Evolutionary conservation across 2,329 filamentous ascomycete genomes (phyloP).

Genomic region (Aspergillus brunneoviolaceus): DNA sequence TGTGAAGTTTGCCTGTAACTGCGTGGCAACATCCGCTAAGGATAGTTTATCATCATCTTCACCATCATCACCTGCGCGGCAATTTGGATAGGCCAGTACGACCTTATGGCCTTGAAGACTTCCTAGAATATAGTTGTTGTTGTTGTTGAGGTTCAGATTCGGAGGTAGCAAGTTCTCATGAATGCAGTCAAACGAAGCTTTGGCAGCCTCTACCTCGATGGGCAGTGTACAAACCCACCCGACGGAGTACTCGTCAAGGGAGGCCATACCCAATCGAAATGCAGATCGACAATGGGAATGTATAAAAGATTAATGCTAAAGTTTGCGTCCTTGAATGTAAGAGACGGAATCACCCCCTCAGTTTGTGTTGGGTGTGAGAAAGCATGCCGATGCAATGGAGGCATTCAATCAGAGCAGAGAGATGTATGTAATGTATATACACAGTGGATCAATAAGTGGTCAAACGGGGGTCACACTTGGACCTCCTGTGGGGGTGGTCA

Average conservation of each 20-base stretch:
- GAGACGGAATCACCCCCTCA: not conserved
- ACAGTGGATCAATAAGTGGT: no score
- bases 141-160: constrained; percentile 9
- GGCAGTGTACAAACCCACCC: constrained; percentile 1
- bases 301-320: not conserved
- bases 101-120: constrained; percentile 27
- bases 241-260: constrained; percentile 5
- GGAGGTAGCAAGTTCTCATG: constrained; percentile 5
- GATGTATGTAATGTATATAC: no score
- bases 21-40: not conserved
- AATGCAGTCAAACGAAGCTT: constrained; percentile 10
- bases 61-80: constrained; percentile 7
- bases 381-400: not conserved
- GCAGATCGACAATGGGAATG: constrained; percentile 2
- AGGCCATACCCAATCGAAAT: not conserved
- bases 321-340: not conserved
- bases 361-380: not conserved
- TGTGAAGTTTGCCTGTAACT: not conserved
- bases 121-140: constrained; percentile 26
- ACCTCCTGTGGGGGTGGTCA: not conserved
- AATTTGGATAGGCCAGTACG: constrained; percentile 24
- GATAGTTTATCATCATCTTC: constrained; percentile 16
- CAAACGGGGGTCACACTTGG: constrained; percentile 6
- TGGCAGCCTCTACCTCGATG: constrained; percentile 11
- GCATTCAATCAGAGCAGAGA: not conserved